Base-by-base conservation (phyloP, 192 early-diverging fungal species). In the Coemansia sp. region DNA sequence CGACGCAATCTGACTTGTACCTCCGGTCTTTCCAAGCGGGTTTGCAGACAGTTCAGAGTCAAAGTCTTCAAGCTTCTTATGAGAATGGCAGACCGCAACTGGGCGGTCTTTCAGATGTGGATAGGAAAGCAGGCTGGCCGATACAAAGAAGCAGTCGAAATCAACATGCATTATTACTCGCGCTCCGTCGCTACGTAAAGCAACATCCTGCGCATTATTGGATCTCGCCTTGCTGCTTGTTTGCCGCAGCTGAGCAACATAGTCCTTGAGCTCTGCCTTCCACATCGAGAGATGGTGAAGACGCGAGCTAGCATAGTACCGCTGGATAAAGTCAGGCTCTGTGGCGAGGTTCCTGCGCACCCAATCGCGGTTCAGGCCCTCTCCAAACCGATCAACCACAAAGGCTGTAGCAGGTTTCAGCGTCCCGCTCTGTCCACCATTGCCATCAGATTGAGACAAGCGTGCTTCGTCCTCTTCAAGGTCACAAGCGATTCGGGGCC, bases 71-170 rank as follows among this genome's bases (percentile, higher is more conserved):
- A 45, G 42, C n/a, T 69, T 65, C 65, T 67, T 59, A 5, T 61
- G 66, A 1, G 87, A 77, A 68, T 95, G 92, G 21, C 88, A 89
- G 1, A 92, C 85, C 5, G 84, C 92, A 10, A 95, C 91, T 0
- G 96, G 94, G 37, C 67, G 78, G 43, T 86, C 74, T 16, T 57
- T 68, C 19, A 95, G 71, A 50, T 89, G 74, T 0, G 94, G 96
- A 9, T 89, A 77, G 1, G 85, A 85, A 52, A 86, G 82, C 39
- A 94, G 74, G 0, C 89, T 90, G 4, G 92, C 93, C 0, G 94
- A 92, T 0, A 90, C 94, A 80, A 98, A 98, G 63, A 95, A 98
- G 72, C 93, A 95, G 83, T 98, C 96, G 81, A 98, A 92, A 62
- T 96, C 96, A 7, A 94, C 85, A 72, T 98, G 94, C 85, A 94